Evolutionary conservation across 1,139 yeast species (phyloP), one percentile per base, ranked within the genome.

Genomic region (Yamadazyma triangularis): DNA sequence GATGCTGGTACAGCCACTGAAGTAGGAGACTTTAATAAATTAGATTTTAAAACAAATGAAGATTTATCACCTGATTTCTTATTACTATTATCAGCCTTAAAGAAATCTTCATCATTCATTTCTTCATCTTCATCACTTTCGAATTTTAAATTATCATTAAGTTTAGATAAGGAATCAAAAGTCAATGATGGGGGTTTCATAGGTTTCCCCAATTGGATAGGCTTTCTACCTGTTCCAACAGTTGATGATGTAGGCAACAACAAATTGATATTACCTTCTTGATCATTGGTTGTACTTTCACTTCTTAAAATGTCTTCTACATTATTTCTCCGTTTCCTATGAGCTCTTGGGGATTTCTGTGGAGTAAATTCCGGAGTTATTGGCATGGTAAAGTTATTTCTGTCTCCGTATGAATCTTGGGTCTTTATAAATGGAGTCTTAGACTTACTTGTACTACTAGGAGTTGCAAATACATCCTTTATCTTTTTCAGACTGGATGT

Each of bases 191-290:
- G 42, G 32, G 32, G 40, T 14, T 18, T 44, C 23, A 30, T 42
- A 11, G 35, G 22, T 25, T 30, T 33, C 10, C 19, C 4, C 33
- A 26, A 25, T 21, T 24, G 8, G 26, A 10, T 18, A 13, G 34
- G 13, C 22, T 38, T 42, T 32, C 72, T 49, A 1, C 72, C 72
- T 2, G 64, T 44, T 1, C 72, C 72, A 4, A 64, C 55, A 0
- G 65, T 62, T 1, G 70, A 60, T 3, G 69, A 70, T n/a, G 61
- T 55, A 2, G 73, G 72, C 29, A 65, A 48, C 23, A 65, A 21
- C n/a, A 21, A 8, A 21, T 8, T 28, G 24, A 27, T 22, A 16
- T 27, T 26, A 10, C 12, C 18, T 9, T 16, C 28, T 23, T 24
- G 20, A 4, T 27, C 23, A 8, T 29, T 20, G 16, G 24, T 23